Evolutionary conservation across 495 filamentous ascomycete species (phyloP).

Genomic region (Aspergillus egyptiacus): DNA sequence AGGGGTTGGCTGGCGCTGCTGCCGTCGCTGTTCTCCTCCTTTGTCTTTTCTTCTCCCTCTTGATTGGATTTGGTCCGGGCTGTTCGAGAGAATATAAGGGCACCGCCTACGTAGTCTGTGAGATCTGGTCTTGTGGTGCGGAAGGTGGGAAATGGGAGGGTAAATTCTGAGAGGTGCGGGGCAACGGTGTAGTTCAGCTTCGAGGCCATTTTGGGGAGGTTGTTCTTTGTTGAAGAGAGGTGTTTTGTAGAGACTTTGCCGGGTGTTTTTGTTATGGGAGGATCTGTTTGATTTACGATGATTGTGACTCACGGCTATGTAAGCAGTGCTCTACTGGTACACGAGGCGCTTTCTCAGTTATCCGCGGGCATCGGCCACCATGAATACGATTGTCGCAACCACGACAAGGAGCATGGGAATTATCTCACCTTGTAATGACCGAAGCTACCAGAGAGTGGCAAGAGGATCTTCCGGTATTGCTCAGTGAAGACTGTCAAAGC

Average conservation of each 20-base stretch:
- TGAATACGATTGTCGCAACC: too few relatives aligned
- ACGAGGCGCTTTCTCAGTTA: too few relatives aligned
- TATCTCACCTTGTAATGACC: too few relatives aligned
- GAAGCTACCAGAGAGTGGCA: too few relatives aligned
- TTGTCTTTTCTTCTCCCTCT: background rate
- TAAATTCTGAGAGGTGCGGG: conserved; percentile 34
- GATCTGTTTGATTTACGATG: background rate
- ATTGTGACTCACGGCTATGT: too few relatives aligned
- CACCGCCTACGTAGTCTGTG: conserved; percentile 32
- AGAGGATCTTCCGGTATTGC: too few relatives aligned
- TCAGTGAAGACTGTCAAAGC: too few relatives aligned
- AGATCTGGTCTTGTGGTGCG: conserved; percentile 28
- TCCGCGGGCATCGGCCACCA: too few relatives aligned
- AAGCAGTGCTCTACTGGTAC: too few relatives aligned
- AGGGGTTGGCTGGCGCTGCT: too few relatives aligned
- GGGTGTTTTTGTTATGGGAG: background rate
- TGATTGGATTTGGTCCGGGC: background rate
- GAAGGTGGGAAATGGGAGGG: conserved; percentile 32
- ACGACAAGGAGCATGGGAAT: too few relatives aligned
- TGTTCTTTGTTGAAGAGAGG: background rate
- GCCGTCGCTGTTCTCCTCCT: background rate
- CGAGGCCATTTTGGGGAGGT: background rate
- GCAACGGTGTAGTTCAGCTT: conserved; percentile 28
- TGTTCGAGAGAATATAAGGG: conserved; percentile 36
- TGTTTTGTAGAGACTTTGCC: background rate